Conservation (phyloP, 495 filamentous ascomycete genomes). For the Penicillium mononematosum region DNA sequence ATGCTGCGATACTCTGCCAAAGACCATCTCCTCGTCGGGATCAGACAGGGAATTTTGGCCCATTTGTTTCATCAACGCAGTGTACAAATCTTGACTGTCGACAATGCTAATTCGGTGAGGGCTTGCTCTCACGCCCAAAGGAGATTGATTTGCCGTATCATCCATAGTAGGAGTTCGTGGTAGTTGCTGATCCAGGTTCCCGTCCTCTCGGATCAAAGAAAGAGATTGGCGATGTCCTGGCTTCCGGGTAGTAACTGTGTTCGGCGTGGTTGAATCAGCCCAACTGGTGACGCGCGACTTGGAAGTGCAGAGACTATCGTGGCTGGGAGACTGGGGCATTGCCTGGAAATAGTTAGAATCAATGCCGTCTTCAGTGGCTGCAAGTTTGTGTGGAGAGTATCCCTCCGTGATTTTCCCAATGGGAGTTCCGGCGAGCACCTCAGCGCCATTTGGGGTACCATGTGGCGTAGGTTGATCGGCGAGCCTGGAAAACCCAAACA, state of each 20-base stretch:
- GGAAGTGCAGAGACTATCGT: slow-evolving; percentile 49
- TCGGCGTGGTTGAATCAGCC: slow-evolving; percentile 61
- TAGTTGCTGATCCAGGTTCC: slow-evolving; percentile 44
- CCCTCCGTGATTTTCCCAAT: neutral
- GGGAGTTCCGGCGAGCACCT: neutral
- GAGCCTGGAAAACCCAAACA: slow-evolving; percentile 54
- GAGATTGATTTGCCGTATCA: slow-evolving; percentile 13
- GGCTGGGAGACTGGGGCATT: slow-evolving; percentile 38
- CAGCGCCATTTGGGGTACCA: neutral
- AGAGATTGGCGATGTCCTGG: slow-evolving; percentile 54
- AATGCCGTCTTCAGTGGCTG: neutral
- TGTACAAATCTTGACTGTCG: slow-evolving; percentile 67
- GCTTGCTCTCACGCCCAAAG: slow-evolving; percentile 15
- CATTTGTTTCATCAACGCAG: slow-evolving; percentile 69
- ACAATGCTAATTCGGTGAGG: slow-evolving; percentile 33
- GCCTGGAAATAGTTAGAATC: slow-evolving; percentile 8
- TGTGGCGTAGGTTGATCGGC: slow-evolving; percentile 24
- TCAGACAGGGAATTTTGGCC: slow-evolving; percentile 31
- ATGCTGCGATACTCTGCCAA: slow-evolving; percentile 36
- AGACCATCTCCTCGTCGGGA: slow-evolving; percentile 32
- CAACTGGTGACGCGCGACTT: slow-evolving; percentile 75
- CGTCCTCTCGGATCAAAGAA: slow-evolving; percentile 66
- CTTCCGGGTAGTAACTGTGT: slow-evolving; percentile 42
- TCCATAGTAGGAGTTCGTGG: slow-evolving; percentile 13
- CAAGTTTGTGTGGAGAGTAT: neutral